phyloP scores from a whole-genome alignment of 139 green algal genomes.

The Mychonastes homosphaera region DNA sequence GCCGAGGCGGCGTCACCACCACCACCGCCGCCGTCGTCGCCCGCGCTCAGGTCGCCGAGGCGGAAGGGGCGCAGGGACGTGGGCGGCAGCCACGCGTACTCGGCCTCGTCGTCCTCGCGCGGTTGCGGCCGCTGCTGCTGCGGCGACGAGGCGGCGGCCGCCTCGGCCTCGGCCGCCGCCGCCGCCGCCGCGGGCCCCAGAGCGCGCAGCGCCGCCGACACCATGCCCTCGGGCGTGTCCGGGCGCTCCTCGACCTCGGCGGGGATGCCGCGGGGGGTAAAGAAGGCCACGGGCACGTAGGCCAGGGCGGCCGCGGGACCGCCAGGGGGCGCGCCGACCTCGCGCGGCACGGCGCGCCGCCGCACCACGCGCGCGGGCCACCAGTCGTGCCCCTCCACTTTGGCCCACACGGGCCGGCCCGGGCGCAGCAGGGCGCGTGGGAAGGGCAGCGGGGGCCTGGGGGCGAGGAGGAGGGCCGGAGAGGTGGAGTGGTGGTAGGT shows the following conservation, averaged over 20 bases:
- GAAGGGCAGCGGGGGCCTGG: conserved; percentile 10
- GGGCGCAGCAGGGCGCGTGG: conserved; percentile 39
- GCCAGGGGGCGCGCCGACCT: conserved; percentile 41
- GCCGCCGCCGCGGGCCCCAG: conserved; percentile 18
- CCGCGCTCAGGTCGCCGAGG: conserved; percentile 32
- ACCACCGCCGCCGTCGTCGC: conserved; percentile 11
- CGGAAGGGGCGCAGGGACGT: conserved; percentile 67
- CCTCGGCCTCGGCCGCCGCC: conserved; percentile 31
- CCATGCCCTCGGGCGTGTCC: conserved; percentile 36
- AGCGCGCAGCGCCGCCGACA: conserved; percentile 35
- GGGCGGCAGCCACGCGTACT: conserved; percentile 80
- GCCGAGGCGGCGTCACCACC: background rate
- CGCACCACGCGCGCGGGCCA: conserved; percentile 77
- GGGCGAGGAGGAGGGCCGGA: background rate
- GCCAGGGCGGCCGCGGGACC: conserved; percentile 35
- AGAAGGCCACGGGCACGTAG: conserved; percentile 81
- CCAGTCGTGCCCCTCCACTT: conserved; percentile 87
- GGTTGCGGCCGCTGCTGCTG: background rate
- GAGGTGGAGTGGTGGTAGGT: background rate
- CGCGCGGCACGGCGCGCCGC: conserved; percentile 62
- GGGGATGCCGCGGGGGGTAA: conserved; percentile 70
- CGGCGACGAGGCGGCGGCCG: conserved; percentile 14
- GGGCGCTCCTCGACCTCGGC: conserved; percentile 46
- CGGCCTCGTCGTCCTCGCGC: conserved; percentile 67
- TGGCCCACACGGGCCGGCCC: conserved; percentile 77